Evolutionary conservation across 805 yeast genomes (phyloP).

Genomic region (Schwanniomyces sp.): DNA sequence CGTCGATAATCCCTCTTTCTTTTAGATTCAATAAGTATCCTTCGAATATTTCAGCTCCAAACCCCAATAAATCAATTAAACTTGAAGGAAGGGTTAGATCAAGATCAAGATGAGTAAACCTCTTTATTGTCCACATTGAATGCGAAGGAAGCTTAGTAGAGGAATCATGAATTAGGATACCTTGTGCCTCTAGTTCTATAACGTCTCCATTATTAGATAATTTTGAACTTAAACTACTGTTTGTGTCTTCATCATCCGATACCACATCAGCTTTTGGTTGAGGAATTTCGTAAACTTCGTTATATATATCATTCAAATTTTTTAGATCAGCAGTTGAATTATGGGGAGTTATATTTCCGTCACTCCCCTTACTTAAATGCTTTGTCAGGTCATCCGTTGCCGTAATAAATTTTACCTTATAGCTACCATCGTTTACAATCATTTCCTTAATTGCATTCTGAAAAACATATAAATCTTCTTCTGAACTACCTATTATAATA

Average conservation of each 20-base stretch:
- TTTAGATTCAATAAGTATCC: constrained; percentile 66
- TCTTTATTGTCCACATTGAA: constrained; percentile 91
- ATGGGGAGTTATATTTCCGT: constrained; percentile 23
- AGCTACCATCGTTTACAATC: constrained; percentile 73
- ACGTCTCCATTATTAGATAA: constrained; percentile 56
- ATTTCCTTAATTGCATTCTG: constrained; percentile 67
- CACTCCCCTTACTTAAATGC: constrained; percentile 1
- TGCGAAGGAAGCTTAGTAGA: constrained; percentile 63
- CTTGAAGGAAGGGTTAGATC: constrained; percentile 69
- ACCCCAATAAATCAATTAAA: constrained; percentile 76
- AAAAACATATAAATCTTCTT: constrained; percentile 66
- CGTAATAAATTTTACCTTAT: constrained; percentile 71
- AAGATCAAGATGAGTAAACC: constrained; percentile 62
- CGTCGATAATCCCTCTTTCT: constrained; percentile 63
- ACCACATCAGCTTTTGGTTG: background rate
- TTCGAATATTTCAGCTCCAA: constrained; percentile 83
- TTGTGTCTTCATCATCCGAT: constrained; percentile 7
- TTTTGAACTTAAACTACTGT: constrained; percentile 24
- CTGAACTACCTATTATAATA: constrained; percentile 61
- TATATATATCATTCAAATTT: background rate
- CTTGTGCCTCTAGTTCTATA: constrained; percentile 89
- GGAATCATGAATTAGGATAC: constrained; percentile 72
- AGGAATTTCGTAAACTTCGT: background rate
- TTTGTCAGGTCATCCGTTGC: constrained; percentile 31
- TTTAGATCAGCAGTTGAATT: constrained; percentile 16